Evolutionary conservation across 148 eudicot genomes (phyloP), one percentile per base, ranked within the genome.

Genomic region (Chenopodium quinoa): DNA sequence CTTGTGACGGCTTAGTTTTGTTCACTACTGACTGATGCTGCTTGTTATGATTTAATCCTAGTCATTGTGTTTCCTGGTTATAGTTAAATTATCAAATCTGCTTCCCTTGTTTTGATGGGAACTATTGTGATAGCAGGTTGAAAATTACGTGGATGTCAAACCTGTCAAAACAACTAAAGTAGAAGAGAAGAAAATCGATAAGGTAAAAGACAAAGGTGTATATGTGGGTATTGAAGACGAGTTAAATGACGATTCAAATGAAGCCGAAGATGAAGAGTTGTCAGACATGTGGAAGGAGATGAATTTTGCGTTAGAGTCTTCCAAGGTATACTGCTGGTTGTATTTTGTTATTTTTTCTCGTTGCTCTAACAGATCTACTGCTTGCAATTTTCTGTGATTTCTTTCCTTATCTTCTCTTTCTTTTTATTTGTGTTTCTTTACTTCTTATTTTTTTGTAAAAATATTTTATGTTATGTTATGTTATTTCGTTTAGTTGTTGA

Each of bases 261-360:
- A 40, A 20, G 76, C 74, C 63, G 89, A 89, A 71, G 85, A 84
- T 85, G 94, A 91, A 60, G 91, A 90, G 29, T 79, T 91, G 83
- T 88, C 80, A 50, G 93, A 93, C 83, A 92, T 95, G 37, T 95
- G 99, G 99, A 91, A 89, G 79, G 92, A 93, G 58, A 95, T 95
- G 99, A 79, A 82, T 13, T 71, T 93, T 74, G 99, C 94, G 1
- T 77, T 93, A 65, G 99, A 92, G 87, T 83, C 77, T 78, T 89
- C 92, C 78, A 95, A 93, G 99, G 99, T 95, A 88, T 37, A 40
- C 44, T 40, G 44, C 44, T 40, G 44, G 44, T 5, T 40, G 8
- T 65, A 19, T 19, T 47, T 2, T 17, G 17, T 14, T 7, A 56
- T 56, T 56, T 56, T 12, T 14, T 12, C 20, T 14, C 62, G 6